phyloP scores from a whole-genome alignment of 2,329 filamentous ascomycete species.

The Geosmithia morbida region DNA sequence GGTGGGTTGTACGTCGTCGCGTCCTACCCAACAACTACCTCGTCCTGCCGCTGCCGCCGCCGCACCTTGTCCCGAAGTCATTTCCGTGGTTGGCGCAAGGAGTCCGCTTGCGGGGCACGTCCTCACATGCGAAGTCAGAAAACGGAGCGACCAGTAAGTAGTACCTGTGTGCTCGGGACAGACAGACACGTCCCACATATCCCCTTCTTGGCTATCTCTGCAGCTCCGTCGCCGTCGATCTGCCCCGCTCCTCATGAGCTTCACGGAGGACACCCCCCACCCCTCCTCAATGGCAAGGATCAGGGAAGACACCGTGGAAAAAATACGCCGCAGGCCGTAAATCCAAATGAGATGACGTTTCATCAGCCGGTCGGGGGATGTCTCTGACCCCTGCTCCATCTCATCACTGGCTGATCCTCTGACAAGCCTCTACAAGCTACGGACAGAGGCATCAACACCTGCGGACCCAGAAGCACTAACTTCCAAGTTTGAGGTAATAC shows the following conservation, averaged over 20 bases:
- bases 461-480: no score
- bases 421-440: background rate
- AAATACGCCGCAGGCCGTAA: background rate
- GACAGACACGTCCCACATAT: background rate
- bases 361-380: background rate
- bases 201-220: background rate
- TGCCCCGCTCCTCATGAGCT: background rate
- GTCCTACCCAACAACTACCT: no score
- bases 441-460: background rate
- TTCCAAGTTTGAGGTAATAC: background rate
- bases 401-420: background rate
- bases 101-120: no score
- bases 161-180: no score
- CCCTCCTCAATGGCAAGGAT: background rate
- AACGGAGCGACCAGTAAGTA: no score
- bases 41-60: no score
- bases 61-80: no score
- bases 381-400: background rate
- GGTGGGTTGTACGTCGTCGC: no score
- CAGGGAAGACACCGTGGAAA: background rate
- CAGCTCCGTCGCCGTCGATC: background rate
- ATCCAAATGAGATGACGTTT: background rate
- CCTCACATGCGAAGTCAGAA: no score
- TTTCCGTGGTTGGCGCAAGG: no score
- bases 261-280: no score